Evolutionary conservation across 192 early-diverging fungal genomes (phyloP).

Genomic region (Backusella circina): DNA sequence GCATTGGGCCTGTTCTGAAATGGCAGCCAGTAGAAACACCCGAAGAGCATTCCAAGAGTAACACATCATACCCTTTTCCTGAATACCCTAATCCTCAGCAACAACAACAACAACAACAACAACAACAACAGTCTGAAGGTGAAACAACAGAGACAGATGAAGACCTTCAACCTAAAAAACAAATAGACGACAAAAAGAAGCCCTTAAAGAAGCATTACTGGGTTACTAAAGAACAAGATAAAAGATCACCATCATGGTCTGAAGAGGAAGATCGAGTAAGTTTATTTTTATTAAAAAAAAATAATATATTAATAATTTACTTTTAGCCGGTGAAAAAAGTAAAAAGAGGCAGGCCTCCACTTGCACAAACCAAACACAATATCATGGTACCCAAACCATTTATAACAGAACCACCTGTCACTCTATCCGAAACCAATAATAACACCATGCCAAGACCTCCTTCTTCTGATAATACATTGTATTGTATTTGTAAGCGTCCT

Average conservation of each 20-base stretch:
- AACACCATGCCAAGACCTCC: background rate
- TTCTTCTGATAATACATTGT: conserved; percentile 18
- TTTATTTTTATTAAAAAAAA: background rate
- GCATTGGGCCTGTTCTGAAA: conserved; percentile 13
- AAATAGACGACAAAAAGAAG: background rate
- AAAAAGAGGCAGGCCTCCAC: conserved; percentile 10
- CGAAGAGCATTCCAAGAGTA: conserved; percentile 2
- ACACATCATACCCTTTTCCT: background rate
- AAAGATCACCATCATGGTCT: conserved; percentile 3
- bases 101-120: background rate
- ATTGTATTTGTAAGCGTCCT: conserved; percentile 58
- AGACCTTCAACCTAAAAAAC: background rate
- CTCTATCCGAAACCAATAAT: background rate
- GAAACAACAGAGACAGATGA: conserved; percentile 14
- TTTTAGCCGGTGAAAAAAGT: conserved; percentile 11
- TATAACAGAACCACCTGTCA: conserved; percentile 2
- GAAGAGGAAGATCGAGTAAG: background rate
- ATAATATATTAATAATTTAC: background rate
- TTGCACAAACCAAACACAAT: background rate
- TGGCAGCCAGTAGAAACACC: conserved; percentile 20
- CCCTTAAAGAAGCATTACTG: background rate
- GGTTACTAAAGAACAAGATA: background rate
- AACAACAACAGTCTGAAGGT: background rate
- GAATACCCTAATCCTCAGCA: background rate
- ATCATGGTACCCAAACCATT: background rate